Evolutionary conservation across 2,329 filamentous ascomycete species (phyloP).

Genomic region (Leptographium radiaticola): DNA sequence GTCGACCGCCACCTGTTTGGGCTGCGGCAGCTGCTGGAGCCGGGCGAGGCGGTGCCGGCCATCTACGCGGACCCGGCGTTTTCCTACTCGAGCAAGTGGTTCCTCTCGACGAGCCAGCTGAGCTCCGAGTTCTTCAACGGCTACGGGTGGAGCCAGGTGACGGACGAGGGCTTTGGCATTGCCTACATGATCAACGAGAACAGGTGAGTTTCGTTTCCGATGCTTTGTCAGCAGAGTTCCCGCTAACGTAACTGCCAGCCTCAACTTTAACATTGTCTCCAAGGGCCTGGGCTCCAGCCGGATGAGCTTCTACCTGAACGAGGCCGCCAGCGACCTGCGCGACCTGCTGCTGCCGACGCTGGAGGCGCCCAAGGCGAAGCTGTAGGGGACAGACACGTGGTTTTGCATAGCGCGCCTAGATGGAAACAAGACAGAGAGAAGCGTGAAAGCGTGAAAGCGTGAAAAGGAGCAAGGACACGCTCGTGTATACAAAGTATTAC

Average conservation of each 20-base stretch:
- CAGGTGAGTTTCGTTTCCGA: slow-evolving; percentile 40
- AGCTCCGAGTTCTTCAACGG: slow-evolving; percentile 97
- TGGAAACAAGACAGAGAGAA: neutral
- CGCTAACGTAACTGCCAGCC: slow-evolving; percentile 37
- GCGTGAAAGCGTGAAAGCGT: neutral
- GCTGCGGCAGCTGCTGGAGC: slow-evolving; percentile 75
- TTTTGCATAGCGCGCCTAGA: neutral
- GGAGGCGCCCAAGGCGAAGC: slow-evolving; percentile 59
- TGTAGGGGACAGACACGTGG: neutral
- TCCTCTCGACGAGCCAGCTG: slow-evolving; percentile 75
- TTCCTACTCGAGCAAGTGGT: slow-evolving; percentile 77
- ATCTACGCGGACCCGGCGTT: slow-evolving; percentile 83
- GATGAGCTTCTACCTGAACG: slow-evolving; percentile 93
- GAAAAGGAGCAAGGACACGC: too few relatives aligned
- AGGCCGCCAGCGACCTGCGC: slow-evolving; percentile 80
- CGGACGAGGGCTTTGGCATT: slow-evolving; percentile 91
- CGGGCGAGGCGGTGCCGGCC: slow-evolving; percentile 67
- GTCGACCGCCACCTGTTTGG: slow-evolving; percentile 97
- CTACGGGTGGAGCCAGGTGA: slow-evolving; percentile 96
- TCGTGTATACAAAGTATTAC: neutral
- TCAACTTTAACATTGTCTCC: slow-evolving; percentile 96
- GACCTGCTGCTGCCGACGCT: slow-evolving; percentile 74
- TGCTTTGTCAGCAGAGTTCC: neutral
- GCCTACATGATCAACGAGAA: slow-evolving; percentile 99
- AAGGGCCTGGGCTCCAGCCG: slow-evolving; percentile 82